A percentile compares a stretch with the other conserved stretches of the same genome.
These are phyloP conservation scores for Ascoidea tarda DNA, from an alignment of 805 yeast genomes.

Conservation along the genomic window DNA sequence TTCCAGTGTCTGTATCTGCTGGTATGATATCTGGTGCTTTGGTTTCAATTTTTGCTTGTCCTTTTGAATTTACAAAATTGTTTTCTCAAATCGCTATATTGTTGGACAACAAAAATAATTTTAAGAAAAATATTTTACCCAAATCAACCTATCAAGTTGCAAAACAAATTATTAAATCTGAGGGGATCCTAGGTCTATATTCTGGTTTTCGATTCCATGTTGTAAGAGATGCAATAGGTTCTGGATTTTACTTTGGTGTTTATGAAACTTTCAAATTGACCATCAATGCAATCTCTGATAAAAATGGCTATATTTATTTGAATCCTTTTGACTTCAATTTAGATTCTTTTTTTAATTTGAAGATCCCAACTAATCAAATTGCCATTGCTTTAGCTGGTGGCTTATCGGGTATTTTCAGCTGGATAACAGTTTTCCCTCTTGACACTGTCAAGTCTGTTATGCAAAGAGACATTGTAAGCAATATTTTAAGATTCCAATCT, in stretches of 20 bases:
- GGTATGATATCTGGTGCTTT: slow-evolving; percentile 58
- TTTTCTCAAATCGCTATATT: slow-evolving; percentile 60
- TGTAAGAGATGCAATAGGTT: slow-evolving; percentile 52
- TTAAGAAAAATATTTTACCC: slow-evolving; percentile 7
- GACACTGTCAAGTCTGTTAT: slow-evolving; percentile 68
- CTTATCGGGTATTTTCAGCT: slow-evolving; percentile 56
- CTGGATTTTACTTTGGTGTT: slow-evolving; percentile 60
- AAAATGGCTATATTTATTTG: slow-evolving; percentile 4
- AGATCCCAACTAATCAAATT: slow-evolving; percentile 20
- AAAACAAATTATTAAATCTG: slow-evolving; percentile 36
- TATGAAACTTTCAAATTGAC: slow-evolving; percentile 58
- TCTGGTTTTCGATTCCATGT: slow-evolving; percentile 62
- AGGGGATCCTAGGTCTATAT: slow-evolving; percentile 54
- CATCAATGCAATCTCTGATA: slow-evolving; percentile 20
- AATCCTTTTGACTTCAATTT: too few species aligned
- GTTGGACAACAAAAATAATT: not conserved
- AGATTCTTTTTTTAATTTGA: too few species aligned
- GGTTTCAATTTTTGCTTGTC: slow-evolving; percentile 58
- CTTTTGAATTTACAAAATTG: slow-evolving; percentile 74
- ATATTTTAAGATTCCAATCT: slow-evolving; percentile 38
- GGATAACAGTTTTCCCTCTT: slow-evolving; percentile 66
- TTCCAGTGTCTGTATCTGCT: slow-evolving; percentile 34
- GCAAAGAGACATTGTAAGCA: slow-evolving; percentile 61
- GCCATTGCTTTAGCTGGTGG: slow-evolving; percentile 66
- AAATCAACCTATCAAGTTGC: slow-evolving; percentile 29